Evolutionary conservation across 352 stramenopile species (phyloP).

Genomic region (Phytopythium aichiense): DNA sequence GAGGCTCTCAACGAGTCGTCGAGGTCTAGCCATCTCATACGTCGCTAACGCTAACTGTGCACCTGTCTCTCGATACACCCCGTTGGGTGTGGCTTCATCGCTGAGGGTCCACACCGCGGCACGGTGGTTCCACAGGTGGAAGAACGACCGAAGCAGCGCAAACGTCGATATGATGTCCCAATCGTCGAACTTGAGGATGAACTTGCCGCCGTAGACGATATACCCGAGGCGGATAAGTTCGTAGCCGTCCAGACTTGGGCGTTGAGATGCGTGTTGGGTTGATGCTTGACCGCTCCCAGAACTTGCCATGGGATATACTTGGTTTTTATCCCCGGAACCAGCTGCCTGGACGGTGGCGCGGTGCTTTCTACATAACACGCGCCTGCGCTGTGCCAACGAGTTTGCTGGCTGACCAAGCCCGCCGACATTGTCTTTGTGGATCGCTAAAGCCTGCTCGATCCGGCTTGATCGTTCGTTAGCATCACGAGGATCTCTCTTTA

Average conservation of each 20-base stretch:
- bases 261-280: not conserved
- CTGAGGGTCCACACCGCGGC: conserved; percentile 5
- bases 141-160: not conserved
- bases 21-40: not conserved
- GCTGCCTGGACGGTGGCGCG: not conserved
- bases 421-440: not conserved
- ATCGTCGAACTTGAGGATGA: conserved; percentile 11
- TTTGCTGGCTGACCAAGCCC: conserved; percentile 12
- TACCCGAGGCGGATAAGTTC: conserved; percentile 19
- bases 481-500: not conserved
- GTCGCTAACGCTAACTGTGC: not conserved
- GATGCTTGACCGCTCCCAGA: not conserved
- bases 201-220: conserved; percentile 10
- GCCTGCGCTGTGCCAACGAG: not conserved
- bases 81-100: not conserved
- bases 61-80: not conserved
- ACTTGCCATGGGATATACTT: not conserved
- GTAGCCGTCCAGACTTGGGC: conserved; percentile 3
- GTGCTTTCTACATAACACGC: not conserved
- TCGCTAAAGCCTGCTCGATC: not conserved
- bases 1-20: not conserved
- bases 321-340: not conserved
- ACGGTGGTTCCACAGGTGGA: conserved; percentile 10
- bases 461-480: not conserved
- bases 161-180: conserved; percentile 11